These are phyloP conservation scores for Ascoidea rubescens DNA, from an alignment of 805 yeast species.

Conservation along the genomic window DNA sequence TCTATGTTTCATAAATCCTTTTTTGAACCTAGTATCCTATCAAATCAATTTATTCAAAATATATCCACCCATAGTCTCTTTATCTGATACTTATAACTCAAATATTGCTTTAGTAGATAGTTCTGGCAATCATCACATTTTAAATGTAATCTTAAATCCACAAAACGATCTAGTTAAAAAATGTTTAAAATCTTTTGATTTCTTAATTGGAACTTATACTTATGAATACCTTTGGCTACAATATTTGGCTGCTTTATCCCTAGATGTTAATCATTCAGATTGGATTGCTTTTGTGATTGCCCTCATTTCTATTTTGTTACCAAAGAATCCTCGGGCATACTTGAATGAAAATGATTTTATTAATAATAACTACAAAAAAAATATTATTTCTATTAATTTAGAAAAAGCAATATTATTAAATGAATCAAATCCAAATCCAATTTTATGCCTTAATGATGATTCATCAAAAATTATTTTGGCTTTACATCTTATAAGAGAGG, in stretches of 20 bases:
- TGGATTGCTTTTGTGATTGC: constrained; percentile 49
- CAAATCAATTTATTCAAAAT: constrained; percentile 11
- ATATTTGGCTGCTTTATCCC: constrained; percentile 43
- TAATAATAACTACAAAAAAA: not conserved
- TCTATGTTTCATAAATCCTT: constrained; percentile 39
- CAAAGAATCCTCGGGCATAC: constrained; percentile 20
- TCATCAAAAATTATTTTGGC: constrained; percentile 52
- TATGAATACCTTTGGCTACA: constrained; percentile 44
- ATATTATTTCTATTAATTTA: constrained; percentile 6
- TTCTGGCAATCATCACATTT: constrained; percentile 13
- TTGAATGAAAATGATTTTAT: constrained; percentile 10
- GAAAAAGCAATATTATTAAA: not conserved
- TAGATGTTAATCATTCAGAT: constrained; percentile 30
- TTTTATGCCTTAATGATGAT: constrained; percentile 29
- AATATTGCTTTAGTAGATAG: constrained; percentile 14
- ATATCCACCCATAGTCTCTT: constrained; percentile 12
- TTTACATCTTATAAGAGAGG: constrained; percentile 70
- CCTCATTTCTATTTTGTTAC: constrained; percentile 34
- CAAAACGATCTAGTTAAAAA: constrained; percentile 24
- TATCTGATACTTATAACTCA: constrained; percentile 15
- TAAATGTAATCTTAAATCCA: constrained; percentile 31
- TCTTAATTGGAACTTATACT: constrained; percentile 42
- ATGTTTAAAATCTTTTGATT: constrained; percentile 36
- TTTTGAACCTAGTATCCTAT: constrained; percentile 25
- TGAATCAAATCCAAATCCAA: constrained; percentile 1